Conservation (phyloP, 345 rosid species). For the Citrus reticulata region DNA sequence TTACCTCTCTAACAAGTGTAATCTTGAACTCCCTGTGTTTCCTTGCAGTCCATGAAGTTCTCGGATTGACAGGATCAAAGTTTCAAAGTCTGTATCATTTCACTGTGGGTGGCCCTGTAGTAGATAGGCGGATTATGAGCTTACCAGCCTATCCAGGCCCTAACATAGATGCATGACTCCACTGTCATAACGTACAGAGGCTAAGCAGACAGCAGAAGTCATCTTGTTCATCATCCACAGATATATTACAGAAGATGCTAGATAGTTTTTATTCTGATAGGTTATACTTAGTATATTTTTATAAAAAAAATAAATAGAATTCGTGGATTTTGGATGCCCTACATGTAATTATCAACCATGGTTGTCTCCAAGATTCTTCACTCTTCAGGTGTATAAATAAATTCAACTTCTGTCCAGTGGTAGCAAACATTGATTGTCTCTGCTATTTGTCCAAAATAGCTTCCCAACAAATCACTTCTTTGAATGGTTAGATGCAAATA, state of each 20-base stretch:
- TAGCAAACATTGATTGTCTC: neutral
- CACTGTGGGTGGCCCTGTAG: slow-evolving; percentile 75
- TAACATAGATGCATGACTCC: slow-evolving; percentile 40
- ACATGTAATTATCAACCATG: neutral
- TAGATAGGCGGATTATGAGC: slow-evolving; percentile 86
- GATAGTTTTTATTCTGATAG: neutral
- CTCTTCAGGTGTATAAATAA: neutral
- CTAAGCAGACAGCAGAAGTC: too few relatives aligned
- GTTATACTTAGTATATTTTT: neutral
- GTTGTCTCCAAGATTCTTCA: neutral
- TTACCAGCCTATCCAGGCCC: slow-evolving; percentile 94
- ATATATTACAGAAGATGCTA: neutral
- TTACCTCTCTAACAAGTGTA: neutral
- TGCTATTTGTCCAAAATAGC: neutral
- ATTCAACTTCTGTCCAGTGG: neutral
- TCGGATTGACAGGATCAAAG: slow-evolving; percentile 56
- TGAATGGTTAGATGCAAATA: neutral
- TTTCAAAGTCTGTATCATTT: slow-evolving; percentile 88
- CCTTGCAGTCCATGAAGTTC: slow-evolving; percentile 64
- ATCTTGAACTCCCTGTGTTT: neutral
- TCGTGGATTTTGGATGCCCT: neutral
- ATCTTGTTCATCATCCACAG: neutral
- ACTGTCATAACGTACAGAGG: neutral
- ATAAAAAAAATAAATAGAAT: too few relatives aligned
- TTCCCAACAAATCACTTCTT: neutral